These are phyloP conservation scores for Keithomyces neogunnii DNA, from an alignment of 2,329 filamentous ascomycete genomes.

Conservation along the genomic window DNA sequence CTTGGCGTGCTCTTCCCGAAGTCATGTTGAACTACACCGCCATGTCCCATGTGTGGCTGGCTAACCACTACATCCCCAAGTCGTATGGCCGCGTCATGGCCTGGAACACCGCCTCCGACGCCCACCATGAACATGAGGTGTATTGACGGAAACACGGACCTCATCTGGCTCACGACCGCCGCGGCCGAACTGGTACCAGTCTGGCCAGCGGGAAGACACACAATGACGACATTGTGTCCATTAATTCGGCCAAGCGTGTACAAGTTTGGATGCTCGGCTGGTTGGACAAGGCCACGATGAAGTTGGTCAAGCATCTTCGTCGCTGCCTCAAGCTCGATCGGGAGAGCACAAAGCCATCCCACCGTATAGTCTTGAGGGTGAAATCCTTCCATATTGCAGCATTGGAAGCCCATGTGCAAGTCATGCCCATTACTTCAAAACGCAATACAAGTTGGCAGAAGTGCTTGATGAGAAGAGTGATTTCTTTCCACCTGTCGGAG, in stretches of 20 bases:
- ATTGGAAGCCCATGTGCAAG: neutral
- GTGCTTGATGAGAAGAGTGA: neutral
- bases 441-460: neutral
- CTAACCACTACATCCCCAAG: constrained; percentile 15
- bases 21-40: constrained; percentile 10
- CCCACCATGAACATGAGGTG: constrained; percentile 13
- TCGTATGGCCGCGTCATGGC: constrained; percentile 3
- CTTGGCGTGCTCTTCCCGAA: constrained; percentile 6
- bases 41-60: neutral
- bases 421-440: neutral
- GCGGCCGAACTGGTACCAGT: constrained; percentile 21
- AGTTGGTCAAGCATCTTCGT: neutral
- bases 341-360: constrained; percentile 1
- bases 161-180: constrained; percentile 21
- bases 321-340: neutral
- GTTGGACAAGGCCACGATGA: neutral
- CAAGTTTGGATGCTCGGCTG: constrained; percentile 2
- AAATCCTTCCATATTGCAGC: neutral
- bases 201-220: constrained; percentile 20
- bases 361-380: constrained; percentile 1
- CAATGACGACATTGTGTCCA: constrained; percentile 22
- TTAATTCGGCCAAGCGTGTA: constrained; percentile 20
- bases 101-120: constrained; percentile 13
- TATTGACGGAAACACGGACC: constrained; percentile 21
- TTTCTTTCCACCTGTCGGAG: neutral